These are phyloP conservation scores for Fusarium sp. DNA, from an alignment of 2,329 filamentous ascomycete species.

Conservation along the genomic window DNA sequence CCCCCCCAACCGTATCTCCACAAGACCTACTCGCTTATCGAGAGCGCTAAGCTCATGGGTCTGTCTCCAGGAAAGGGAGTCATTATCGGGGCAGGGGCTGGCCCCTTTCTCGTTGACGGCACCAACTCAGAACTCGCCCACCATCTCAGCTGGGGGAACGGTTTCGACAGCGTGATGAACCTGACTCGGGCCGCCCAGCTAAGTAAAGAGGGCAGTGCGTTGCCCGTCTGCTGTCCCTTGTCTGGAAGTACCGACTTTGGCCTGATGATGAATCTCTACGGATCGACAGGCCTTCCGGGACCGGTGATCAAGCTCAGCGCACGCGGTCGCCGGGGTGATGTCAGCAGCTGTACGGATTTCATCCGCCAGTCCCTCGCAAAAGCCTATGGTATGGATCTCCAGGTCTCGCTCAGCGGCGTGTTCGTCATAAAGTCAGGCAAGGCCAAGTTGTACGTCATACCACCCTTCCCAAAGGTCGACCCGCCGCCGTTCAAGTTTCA, in stretches of 20 bases:
- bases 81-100: constrained; percentile 57
- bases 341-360: constrained; percentile 49
- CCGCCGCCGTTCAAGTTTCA: constrained; percentile 46
- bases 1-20: constrained; percentile 51
- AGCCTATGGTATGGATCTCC: constrained; percentile 48
- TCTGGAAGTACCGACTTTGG: constrained; percentile 48
- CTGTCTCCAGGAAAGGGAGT: constrained; percentile 48
- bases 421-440: constrained; percentile 54
- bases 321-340: constrained; percentile 36
- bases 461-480: constrained; percentile 52
- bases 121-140: constrained; percentile 57
- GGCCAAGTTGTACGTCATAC: constrained; percentile 57
- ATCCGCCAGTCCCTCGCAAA: constrained; percentile 46
- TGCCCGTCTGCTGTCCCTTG: too few relatives aligned
- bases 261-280: constrained; percentile 58
- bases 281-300: constrained; percentile 49
- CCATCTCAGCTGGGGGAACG: constrained; percentile 49
- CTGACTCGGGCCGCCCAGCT: constrained; percentile 46
- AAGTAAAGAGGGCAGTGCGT: constrained; percentile 36
- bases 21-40: constrained; percentile 49
- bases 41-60: constrained; percentile 50
- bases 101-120: constrained; percentile 55
- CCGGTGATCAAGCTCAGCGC: constrained; percentile 52
- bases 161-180: constrained; percentile 40
- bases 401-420: constrained; percentile 55